These are phyloP conservation scores for Citrus australasica DNA, from an alignment of 345 rosid species.

Conservation along the genomic window DNA sequence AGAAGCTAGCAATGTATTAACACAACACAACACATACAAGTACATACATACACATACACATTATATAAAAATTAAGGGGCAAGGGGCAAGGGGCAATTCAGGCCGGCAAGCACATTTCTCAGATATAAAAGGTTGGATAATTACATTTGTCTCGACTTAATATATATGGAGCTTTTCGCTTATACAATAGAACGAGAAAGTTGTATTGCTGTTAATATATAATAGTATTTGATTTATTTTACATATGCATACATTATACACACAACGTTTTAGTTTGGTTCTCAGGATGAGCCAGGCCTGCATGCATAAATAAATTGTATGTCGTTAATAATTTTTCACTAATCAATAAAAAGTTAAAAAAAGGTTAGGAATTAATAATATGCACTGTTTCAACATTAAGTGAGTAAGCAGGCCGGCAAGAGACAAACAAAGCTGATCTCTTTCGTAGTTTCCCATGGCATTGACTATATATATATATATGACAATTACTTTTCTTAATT, in stretches of 20 bases:
- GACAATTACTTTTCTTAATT: not conserved
- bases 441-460: not conserved
- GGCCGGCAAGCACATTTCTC: not conserved
- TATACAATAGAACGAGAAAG: not conserved
- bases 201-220: not conserved
- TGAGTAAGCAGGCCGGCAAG: constrained; percentile 8
- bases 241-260: too few species aligned
- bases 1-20: too few species aligned
- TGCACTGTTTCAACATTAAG: not conserved
- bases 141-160: not conserved
- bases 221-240: not conserved
- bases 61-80: not conserved
- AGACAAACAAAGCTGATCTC: not conserved
- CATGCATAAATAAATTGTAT: not conserved
- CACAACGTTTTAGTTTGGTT: not conserved
- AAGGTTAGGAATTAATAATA: not conserved
- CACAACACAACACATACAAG: too few species aligned
- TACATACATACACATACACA: too few species aligned
- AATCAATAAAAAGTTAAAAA: not conserved
- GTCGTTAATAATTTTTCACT: not conserved
- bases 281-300: constrained; percentile 1
- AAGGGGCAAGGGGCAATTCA: not conserved
- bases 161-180: not conserved
- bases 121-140: not conserved
- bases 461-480: not conserved